Evolutionary conservation across 306 rosid genomes (phyloP), one percentile per base, ranked within the genome.

Genomic region (Quercus wislizeni): DNA sequence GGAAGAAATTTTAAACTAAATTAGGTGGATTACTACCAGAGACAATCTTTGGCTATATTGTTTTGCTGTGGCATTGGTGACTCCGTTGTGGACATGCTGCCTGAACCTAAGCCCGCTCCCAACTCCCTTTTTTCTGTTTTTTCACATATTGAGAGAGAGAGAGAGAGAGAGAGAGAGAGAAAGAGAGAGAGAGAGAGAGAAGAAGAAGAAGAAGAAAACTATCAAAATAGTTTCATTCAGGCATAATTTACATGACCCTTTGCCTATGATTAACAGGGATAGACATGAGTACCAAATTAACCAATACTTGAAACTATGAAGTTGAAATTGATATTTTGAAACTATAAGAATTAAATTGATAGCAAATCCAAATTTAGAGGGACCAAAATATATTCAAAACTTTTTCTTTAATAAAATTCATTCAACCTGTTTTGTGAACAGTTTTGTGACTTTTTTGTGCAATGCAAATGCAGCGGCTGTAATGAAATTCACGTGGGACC

Each of bases 401-500:
- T 59, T 38, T 31, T 61, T 18, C 17, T 18, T 35, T 28, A 15
- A 33, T 76, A 74, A 73, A 51, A 33, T 25, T 59, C 71, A 68
- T 75, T 59, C 52, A 51, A 49, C 71, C 33, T 78, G 55, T 25
- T n/a, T 25, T 33, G 71, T 31, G 43, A 20, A 55, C 23, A n/a
- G 71, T 78, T 87, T 87, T 72, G 67, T 35, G 77, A 71, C 64
- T 30, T 59, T 38, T 6, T 33, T 52, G 72, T 74, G 15, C 74
- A 35, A 74, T 80, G 23, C 74, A 35, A 23, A 51, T 88, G 90
- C 91, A 95, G 99, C 78, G 90, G 86, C 87, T 93, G 98, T 81
- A 93, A 84, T 75, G 99, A 95, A 90, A 89, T 95, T 82, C 97
- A 95, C 35, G 96, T 95, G 64, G 99, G 97, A 61, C 91, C 94